Evolutionary conservation across 192 early-diverging fungal genomes (phyloP).

Genomic region (Phycomyces nitens): DNA sequence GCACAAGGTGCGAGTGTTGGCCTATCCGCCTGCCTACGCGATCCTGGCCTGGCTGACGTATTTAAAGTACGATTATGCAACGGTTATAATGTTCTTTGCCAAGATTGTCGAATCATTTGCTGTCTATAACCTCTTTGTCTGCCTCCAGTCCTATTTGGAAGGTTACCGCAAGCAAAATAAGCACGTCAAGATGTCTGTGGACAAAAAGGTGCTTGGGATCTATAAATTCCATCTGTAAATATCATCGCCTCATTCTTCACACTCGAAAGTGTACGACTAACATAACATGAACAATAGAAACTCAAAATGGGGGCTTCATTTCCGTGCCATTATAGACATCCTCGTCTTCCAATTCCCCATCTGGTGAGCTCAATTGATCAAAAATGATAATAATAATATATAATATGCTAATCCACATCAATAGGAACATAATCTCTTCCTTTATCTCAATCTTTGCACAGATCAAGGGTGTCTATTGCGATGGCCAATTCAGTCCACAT

Average conservation of each 20-base stretch:
- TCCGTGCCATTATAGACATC: conserved; percentile 32
- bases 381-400: neutral
- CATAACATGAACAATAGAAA: conserved; percentile 8
- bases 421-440: conserved; percentile 31
- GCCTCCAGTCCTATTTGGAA: conserved; percentile 29
- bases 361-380: conserved; percentile 21
- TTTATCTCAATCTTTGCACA: conserved; percentile 33
- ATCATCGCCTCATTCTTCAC: neutral
- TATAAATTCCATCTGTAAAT: conserved; percentile 31
- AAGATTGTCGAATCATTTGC: conserved; percentile 36
- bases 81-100: conserved; percentile 40
- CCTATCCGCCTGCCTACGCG: conserved; percentile 22
- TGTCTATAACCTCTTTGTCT: conserved; percentile 33
- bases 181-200: conserved; percentile 16
- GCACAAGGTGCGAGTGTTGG: conserved; percentile 25
- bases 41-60: conserved; percentile 33
- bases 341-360: conserved; percentile 37
- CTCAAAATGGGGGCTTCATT: conserved; percentile 43
- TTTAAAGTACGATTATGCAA: conserved; percentile 32
- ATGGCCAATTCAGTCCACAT: conserved; percentile 9
- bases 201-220: conserved; percentile 21
- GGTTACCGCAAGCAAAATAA: conserved; percentile 24
- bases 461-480: conserved; percentile 31
- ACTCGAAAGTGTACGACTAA: neutral
- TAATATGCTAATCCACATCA: neutral